Conservation (phyloP, 192 early-diverging fungal species). For the Podila minutissima region DNA sequence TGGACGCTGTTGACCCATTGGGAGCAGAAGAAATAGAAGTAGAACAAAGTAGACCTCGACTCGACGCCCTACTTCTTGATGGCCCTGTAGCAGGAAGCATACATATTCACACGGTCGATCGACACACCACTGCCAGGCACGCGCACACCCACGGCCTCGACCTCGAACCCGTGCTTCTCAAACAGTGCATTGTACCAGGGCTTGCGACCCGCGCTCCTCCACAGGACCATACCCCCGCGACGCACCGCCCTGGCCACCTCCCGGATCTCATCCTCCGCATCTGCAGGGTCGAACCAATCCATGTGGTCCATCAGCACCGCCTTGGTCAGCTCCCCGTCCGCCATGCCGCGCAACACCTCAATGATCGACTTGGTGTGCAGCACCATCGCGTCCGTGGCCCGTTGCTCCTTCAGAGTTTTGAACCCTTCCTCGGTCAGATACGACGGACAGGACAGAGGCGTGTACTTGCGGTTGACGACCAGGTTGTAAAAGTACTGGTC, state of each 20-base stretch:
- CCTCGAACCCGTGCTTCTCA: conserved; percentile 73
- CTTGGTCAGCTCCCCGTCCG: conserved; percentile 73
- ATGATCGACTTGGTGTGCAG: conserved; percentile 88
- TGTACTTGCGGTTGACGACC: conserved; percentile 77
- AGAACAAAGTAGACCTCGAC: background rate
- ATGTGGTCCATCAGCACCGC: conserved; percentile 91
- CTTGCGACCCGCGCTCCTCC: conserved; percentile 81
- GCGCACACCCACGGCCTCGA: conserved; percentile 75
- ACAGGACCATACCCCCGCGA: conserved; percentile 76
- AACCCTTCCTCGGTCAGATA: conserved; percentile 82
- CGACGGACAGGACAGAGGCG: conserved; percentile 71
- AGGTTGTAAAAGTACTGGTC: conserved; percentile 92
- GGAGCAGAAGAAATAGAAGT: background rate
- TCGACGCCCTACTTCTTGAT: conserved; percentile 39
- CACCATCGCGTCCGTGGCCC: conserved; percentile 69
- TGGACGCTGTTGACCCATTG: too few relatives aligned
- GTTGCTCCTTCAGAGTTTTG: conserved; percentile 59
- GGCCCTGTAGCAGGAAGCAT: conserved; percentile 76
- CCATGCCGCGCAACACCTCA: conserved; percentile 67
- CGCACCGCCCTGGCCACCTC: conserved; percentile 69
- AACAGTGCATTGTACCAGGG: conserved; percentile 88
- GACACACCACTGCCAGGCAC: conserved; percentile 66
- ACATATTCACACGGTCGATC: conserved; percentile 90
- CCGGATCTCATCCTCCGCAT: conserved; percentile 75
- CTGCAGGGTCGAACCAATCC: conserved; percentile 81